A percentile compares a stretch with the other conserved stretches of the same genome.
These are phyloP conservation scores for Chlamydomonas sp. DNA, from an alignment of 139 green algal genomes.

Conservation along the genomic window DNA sequence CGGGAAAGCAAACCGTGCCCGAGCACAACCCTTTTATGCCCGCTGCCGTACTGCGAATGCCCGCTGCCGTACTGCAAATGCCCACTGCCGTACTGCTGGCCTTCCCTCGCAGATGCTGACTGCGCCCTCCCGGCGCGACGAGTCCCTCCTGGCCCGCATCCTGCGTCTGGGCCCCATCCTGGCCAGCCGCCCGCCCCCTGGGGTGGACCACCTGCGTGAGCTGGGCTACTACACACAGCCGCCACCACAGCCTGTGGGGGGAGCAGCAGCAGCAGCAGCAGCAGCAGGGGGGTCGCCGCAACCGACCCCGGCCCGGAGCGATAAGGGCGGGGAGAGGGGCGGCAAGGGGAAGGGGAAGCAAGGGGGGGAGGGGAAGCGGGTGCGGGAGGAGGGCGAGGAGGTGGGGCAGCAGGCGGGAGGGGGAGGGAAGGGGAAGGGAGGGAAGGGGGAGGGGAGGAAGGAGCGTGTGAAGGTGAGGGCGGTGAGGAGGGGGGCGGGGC, in stretches of 20 bases:
- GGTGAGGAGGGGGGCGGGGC: background rate
- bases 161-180: slow-evolving; percentile 38
- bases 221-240: slow-evolving; percentile 1
- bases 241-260: background rate
- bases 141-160: slow-evolving; percentile 49
- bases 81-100: background rate
- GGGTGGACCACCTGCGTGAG: background rate
- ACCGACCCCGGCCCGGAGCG: background rate
- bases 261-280: background rate
- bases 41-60: background rate
- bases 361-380: background rate
- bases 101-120: slow-evolving; percentile 39
- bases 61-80: background rate
- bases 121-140: slow-evolving; percentile 26
- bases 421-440: background rate
- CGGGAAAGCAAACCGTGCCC: no score
- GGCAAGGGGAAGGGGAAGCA: background rate
- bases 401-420: background rate
- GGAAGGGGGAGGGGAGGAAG: background rate
- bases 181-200: slow-evolving; percentile 7
- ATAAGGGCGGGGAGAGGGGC: background rate
- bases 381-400: background rate
- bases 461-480: background rate
- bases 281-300: no score
- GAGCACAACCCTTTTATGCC: no score